phyloP scores from a whole-genome alignment of 306 rosid species.

The Rosa multiflora region DNA sequence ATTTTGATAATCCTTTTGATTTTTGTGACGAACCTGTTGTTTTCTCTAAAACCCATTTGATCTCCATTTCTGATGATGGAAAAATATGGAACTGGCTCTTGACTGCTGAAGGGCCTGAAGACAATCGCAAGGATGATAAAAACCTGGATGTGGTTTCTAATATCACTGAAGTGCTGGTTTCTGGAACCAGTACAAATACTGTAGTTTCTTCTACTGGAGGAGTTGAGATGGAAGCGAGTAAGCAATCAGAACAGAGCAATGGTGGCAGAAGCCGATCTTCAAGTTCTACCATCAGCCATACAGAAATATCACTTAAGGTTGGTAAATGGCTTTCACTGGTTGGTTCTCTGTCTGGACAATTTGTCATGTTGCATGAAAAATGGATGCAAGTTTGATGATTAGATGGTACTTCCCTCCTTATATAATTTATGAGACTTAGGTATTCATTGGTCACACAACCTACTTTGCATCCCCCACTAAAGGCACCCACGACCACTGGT shows the following conservation, averaged over 20 bases:
- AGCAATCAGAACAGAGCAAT: slow-evolving; percentile 35
- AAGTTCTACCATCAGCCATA: slow-evolving; percentile 40
- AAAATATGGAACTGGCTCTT: slow-evolving; percentile 95
- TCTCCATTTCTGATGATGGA: slow-evolving; percentile 95
- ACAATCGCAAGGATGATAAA: slow-evolving; percentile 46
- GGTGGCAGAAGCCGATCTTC: slow-evolving; percentile 35
- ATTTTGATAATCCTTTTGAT: slow-evolving; percentile 88
- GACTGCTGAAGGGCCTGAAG: slow-evolving; percentile 68
- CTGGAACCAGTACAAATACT: slow-evolving; percentile 36
- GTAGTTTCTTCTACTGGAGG: slow-evolving; percentile 42
- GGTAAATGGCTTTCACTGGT: slow-evolving; percentile 16
- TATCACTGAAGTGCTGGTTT: slow-evolving; percentile 32
- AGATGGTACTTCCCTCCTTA: not conserved
- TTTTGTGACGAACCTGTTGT: slow-evolving; percentile 51
- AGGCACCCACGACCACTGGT: not conserved
- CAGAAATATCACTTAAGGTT: slow-evolving; percentile 66
- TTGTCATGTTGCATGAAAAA: not conserved
- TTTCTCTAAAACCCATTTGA: slow-evolving; percentile 69
- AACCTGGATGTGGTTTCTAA: slow-evolving; percentile 41
- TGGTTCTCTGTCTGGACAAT: slow-evolving; percentile 16
- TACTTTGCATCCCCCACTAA: not conserved
- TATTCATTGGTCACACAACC: not conserved
- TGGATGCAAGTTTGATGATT: not conserved
- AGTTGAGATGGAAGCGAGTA: slow-evolving; percentile 39
- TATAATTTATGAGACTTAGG: not conserved